Evolutionary conservation across 2,329 filamentous ascomycete species (phyloP), one percentile per base, ranked within the genome.

Genomic region (Aspergillus eucalypticola): DNA sequence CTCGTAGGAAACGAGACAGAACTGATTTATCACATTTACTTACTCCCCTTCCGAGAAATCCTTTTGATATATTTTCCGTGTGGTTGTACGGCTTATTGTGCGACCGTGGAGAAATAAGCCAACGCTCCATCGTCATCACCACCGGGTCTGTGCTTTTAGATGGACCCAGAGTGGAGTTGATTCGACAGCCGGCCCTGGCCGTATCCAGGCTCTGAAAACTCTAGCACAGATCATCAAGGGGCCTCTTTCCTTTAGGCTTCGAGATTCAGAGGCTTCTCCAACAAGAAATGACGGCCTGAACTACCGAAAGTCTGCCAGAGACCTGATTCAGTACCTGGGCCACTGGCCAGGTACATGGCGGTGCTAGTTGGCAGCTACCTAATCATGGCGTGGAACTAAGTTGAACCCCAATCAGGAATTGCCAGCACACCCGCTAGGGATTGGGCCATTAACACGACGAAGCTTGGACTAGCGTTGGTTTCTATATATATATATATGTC

Each of bases 371-470:
- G 27, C 53, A 25, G 53, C 53, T 42, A 46, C 41, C 53, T 44
- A 25, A 55, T 46, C 25, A 46, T 55, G 53, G 42, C 53, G 23
- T 32, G 53, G 53, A 41, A 35, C 53, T 46, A 50, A 35, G 32
- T 35, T 35, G 11, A 58, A 50, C 35, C 49, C 56, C 39, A 25
- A 19, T n/a, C 49, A 48, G 56, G 23, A 35, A 19, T 39, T 32
- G 56, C 56, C 56, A 58, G 56, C 56, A 52, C 56, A 58, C 48
- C 48, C 25, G 41, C 42, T 25, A 15, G 10, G 53, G 53, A 55
- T 55, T 55, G 53, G 53, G 53, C 39, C 53, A 55, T 55, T 19
- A 41, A 41, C 8, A 21, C 38, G 56, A 19, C 56, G 48, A 32
- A 48, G 41, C 39, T 38, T 53, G 39, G 19, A 46, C 49, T 52